Evolutionary conservation across 225 moss, liverwort and hornwort species (phyloP), one percentile per base, ranked within the genome.

Genomic region (Pseudoscleropodium purum): DNA sequence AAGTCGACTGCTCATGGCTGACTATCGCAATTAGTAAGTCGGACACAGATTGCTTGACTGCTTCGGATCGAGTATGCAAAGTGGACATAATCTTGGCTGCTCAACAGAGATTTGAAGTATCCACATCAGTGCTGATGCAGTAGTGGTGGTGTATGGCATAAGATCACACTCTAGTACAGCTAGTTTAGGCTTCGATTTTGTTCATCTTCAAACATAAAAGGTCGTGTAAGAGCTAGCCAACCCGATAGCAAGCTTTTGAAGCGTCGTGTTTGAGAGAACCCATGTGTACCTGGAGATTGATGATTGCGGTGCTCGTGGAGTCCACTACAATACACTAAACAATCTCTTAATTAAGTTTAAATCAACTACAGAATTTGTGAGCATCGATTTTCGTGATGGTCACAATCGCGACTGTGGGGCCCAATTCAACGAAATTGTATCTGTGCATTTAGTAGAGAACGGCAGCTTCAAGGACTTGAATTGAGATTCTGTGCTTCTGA

Each of bases 401-500:
- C 61, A 66, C 81, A 84, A 84, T 80, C 80, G 34, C 60, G 41
- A 37, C 29, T 65, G 91, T 91, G 88, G 91, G 91, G 11, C 93
- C 91, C 93, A 60, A 75, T 34, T 51, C 85, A 76, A 85, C 65
- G 64, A 92, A 88, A 82, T 59, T 70, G 69, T 75, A 80, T 83
- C 67, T 89, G 51, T 61, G 83, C 93, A 93, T 88, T 91, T 80
- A 93, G 83, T 91, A 68, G 56, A n/a, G 65, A 90, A 86, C 88
- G 86, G 91, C 86, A 90, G 66, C 74, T 88, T 60, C 68, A 45
- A 39, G 26, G 59, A 61, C 81, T 86, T 59, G 45, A 79, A 82
- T 66, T 85, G 41, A 89, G 87, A 89, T 89, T 89, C 77, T 88
- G 72, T 34, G 91, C 79, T 51, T 66, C 66, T 47, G 86, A 91